Evolutionary conservation across 208 protist genomes (phyloP), one percentile per base, ranked within the genome.

Genomic region (Trypanosoma scelopori): DNA sequence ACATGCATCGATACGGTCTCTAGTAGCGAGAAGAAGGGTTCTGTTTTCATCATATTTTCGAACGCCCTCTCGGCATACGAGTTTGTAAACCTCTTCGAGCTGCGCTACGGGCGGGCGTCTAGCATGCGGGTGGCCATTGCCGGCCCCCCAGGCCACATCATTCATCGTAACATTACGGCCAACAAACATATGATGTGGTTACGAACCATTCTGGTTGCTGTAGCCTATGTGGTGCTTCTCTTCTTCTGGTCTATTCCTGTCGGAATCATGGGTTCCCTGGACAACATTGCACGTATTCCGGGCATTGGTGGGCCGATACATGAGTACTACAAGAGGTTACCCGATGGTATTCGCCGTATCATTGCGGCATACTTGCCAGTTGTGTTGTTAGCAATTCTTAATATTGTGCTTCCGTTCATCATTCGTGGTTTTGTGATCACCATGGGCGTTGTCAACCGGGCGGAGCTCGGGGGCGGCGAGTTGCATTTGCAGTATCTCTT

Each of bases 401-500:
- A 95, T 77, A 28, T 85, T 7, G 30, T 80, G 9, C 76, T 95
- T 49, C 89, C 89, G 9, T 69, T 79, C 69, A 74, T 95, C 35
- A 84, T 92, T 20, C 82, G 82, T 4, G 30, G 76, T 30, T 71
- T 92, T 45, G 84, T 87, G 22, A 60, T 85, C 35, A 66, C 69
- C 51, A 95, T 92, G 86, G 86, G 86, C 16, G 84, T 74, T 55
- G 78, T 89, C 55, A 92, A 85, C 53, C 60, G 81, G 55, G 52
- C 30, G 0, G 82, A 91, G 64, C 81, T 80, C 35, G 75, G 88
- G 25, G 68, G 69, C n/a, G 80, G 78, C 9, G 78, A 81, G 43
- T 66, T 95, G 20, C 79, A 85, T 58, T 58, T 95, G 62, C 84
- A 92, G 72, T 92, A 91, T 74, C 27, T 89, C 48, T 95, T 92